Percentiles rank a stretch among this genome's conserved stretches.
These are phyloP conservation scores for Platismatia glauca DNA, from an alignment of 495 filamentous ascomycete genomes.

Conservation along the genomic window DNA sequence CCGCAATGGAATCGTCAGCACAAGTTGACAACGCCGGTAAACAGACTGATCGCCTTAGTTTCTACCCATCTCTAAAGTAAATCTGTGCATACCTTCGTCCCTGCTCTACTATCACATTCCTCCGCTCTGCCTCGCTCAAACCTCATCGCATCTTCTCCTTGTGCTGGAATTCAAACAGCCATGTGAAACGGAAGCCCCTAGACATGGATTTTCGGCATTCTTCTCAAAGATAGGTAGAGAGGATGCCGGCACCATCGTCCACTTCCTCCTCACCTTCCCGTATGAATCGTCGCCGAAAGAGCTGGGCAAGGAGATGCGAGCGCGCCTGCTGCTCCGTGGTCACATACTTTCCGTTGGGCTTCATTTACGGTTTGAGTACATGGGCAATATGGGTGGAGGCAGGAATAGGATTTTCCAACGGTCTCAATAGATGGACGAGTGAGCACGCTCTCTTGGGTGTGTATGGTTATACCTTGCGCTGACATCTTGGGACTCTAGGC, in stretches of 20 bases:
- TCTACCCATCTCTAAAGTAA: too few relatives aligned
- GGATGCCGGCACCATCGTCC: conserved; percentile 28
- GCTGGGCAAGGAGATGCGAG: conserved; percentile 69
- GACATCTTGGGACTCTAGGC: conserved; percentile 25
- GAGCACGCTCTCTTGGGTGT: conserved; percentile 29
- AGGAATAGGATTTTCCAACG: conserved; percentile 55
- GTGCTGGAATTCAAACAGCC: neutral
- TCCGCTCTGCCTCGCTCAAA: neutral
- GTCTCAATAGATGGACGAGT: conserved; percentile 17
- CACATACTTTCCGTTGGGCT: conserved; percentile 79
- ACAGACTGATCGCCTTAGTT: too few relatives aligned
- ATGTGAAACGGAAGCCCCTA: neutral
- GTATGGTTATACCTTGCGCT: conserved; percentile 17
- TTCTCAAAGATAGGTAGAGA: neutral
- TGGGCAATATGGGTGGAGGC: conserved; percentile 89
- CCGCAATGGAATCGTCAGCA: too few relatives aligned
- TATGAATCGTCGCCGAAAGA: conserved; percentile 36
- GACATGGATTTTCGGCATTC: conserved; percentile 1
- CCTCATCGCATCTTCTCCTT: neutral
- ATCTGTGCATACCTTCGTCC: neutral
- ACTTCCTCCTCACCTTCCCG: conserved; percentile 44
- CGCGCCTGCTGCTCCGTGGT: conserved; percentile 70
- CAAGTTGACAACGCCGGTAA: too few relatives aligned
- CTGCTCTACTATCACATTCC: neutral
- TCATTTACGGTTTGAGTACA: conserved; percentile 79